Conservation (phyloP, 768 basidiomycete species). For the Nidularia pulvinata region DNA sequence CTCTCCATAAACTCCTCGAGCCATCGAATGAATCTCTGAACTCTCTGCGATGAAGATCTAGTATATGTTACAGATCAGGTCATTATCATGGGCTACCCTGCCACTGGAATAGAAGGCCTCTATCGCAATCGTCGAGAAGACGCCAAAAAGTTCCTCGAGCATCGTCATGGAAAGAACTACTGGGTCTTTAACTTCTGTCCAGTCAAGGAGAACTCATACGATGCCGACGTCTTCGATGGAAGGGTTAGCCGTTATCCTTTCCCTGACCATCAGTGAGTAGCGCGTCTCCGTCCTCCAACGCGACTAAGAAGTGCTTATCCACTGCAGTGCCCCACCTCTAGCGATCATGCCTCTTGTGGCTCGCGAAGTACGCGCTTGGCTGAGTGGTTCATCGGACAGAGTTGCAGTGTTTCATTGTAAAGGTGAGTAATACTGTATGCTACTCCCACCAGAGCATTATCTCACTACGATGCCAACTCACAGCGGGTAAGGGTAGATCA, state of each 20-base stretch:
- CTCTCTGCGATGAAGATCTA: constrained; percentile 33
- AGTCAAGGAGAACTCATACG: constrained; percentile 78
- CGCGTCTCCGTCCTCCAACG: not conserved
- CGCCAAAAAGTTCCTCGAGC: constrained; percentile 72
- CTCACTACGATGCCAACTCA: not conserved
- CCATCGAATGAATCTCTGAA: not conserved
- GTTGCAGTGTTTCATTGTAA: constrained; percentile 89
- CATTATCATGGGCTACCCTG: constrained; percentile 86
- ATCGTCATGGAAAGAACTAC: constrained; percentile 73
- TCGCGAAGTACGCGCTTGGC: constrained; percentile 75
- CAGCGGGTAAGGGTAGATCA: constrained; percentile 83
- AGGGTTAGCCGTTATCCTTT: constrained; percentile 86
- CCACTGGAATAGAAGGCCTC: constrained; percentile 71
- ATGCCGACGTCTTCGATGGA: constrained; percentile 63
- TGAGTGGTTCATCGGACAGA: constrained; percentile 59
- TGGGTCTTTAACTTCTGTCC: constrained; percentile 94
- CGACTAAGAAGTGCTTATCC: not conserved
- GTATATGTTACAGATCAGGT: constrained; percentile 74
- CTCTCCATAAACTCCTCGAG: constrained; percentile 6
- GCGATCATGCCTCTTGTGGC: constrained; percentile 71
- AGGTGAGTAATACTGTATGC: constrained; percentile 36
- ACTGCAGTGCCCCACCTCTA: constrained; percentile 70
- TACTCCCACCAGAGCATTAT: not conserved
- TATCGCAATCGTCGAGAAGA: constrained; percentile 83
- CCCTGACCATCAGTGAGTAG: constrained; percentile 84